Percentiles rank a stretch among this genome's conserved stretches.
These are phyloP conservation scores for Hibiscus syriacus DNA, from an alignment of 345 rosid genomes.

Conservation along the genomic window DNA sequence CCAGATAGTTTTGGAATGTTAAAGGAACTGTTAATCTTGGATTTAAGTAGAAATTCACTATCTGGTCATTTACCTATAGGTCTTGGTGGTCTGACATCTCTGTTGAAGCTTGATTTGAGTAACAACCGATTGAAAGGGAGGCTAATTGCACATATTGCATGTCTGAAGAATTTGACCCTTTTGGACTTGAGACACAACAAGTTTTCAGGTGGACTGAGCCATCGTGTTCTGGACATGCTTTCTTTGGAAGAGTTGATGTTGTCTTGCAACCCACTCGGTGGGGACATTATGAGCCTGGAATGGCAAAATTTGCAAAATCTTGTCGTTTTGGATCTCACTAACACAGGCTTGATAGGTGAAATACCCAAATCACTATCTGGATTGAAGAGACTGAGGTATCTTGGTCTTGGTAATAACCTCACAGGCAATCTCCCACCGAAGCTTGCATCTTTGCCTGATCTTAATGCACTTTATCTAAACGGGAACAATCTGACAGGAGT, in stretches of 20 bases:
- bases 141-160: slow-evolving; percentile 41
- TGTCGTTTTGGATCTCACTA: slow-evolving; percentile 61
- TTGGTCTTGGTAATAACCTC: slow-evolving; percentile 75
- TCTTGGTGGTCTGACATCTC: slow-evolving; percentile 47
- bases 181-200: slow-evolving; percentile 71
- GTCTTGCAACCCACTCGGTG: slow-evolving; percentile 56
- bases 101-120: slow-evolving; percentile 83
- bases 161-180: slow-evolving; percentile 59
- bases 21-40: slow-evolving; percentile 54
- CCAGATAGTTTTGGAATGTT: slow-evolving; percentile 47
- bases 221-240: slow-evolving; percentile 45
- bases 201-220: slow-evolving; percentile 57
- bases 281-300: slow-evolving; percentile 36
- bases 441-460: slow-evolving; percentile 54
- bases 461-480: slow-evolving; percentile 55
- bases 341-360: slow-evolving; percentile 45
- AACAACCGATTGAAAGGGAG: slow-evolving; percentile 52
- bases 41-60: slow-evolving; percentile 62
- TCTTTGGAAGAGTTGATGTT: slow-evolving; percentile 59
- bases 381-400: slow-evolving; percentile 62
- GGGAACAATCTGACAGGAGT: slow-evolving; percentile 83
- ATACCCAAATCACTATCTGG: slow-evolving; percentile 51
- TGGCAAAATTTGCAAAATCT: slow-evolving; percentile 56
- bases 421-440: slow-evolving; percentile 44
- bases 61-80: slow-evolving; percentile 58